Evolutionary conservation across 495 filamentous ascomycete species (phyloP), one percentile per base, ranked within the genome.

Genomic region (Xanthoparmelia taractica): DNA sequence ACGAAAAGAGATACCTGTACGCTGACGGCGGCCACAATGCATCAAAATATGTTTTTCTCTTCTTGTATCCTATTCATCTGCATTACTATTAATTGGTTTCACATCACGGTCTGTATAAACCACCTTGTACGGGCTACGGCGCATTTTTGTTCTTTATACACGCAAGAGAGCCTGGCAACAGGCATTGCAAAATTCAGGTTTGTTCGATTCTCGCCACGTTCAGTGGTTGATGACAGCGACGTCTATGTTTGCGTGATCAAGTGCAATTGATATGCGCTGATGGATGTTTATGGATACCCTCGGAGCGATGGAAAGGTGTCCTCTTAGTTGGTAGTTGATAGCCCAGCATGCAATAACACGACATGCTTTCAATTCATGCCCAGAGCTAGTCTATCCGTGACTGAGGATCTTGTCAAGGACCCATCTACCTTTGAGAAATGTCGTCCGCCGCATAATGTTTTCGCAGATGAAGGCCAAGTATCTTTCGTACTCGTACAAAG

Each of bases 1-100:
- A 57, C 40, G 36, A 52, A 58, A 58, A 58, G 57, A 48, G 56
- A 58, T 63, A 63, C 55, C 48, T 29, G 61, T 63, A 59, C 34
- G 41, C n/a, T 23, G 31, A 31, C 29, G 40, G 56, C 31, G 15
- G 23, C 56, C 33, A 33, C 40, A 59, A 6, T 63, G 55, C 61
- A 63, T 63, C 38, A 63, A 27, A 25, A 38, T 31, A 41, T 63
- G 17, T 50, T 59, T 13, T 48, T 23, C 33, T 57, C 55, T 63
- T 63, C 55, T 50, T 63, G 56, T 63, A 63, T 43, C 54, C 47
- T 43, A 31, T 59, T 63, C 8, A 37, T 43, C 27, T 63, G 61
- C 57, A 59, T 63, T 31, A 58, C 34, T 25, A 23, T 52, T 63
- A 38, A 27, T 50, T 11, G 36, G 34, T 59, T 27, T 54, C 55